Evolutionary conservation across 768 basidiomycete species (phyloP).

Genomic region (Tubosaeta sp.): DNA sequence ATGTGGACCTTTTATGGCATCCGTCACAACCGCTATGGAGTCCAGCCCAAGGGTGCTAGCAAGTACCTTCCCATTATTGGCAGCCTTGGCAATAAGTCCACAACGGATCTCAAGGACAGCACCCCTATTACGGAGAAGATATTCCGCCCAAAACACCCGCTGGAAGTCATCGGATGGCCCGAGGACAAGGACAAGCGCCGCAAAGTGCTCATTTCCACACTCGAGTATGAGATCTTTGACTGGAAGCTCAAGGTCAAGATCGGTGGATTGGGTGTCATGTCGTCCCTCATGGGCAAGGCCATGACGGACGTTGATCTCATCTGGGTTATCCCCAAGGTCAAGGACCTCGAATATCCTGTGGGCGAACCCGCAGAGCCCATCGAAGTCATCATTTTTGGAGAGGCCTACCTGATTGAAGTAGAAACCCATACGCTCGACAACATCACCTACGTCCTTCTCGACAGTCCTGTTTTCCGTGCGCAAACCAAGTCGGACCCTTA

Average conservation of each 20-base stretch:
- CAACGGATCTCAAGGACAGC: slow-evolving; percentile 64
- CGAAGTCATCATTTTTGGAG: slow-evolving; percentile 94
- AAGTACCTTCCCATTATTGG: slow-evolving; percentile 91
- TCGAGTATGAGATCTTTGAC: slow-evolving; percentile 95
- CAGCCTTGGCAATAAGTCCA: slow-evolving; percentile 57
- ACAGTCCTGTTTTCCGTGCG: slow-evolving; percentile 94
- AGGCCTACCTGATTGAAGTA: slow-evolving; percentile 93
- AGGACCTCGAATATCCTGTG: slow-evolving; percentile 88
- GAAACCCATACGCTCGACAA: slow-evolving; percentile 92
- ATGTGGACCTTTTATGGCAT: slow-evolving; percentile 97
- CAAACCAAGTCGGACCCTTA: slow-evolving; percentile 96
- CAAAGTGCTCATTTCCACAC: slow-evolving; percentile 85
- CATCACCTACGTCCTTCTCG: slow-evolving; percentile 91
- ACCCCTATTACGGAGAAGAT: slow-evolving; percentile 66
- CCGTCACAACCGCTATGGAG: slow-evolving; percentile 89
- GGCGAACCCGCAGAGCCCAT: slow-evolving; percentile 92
- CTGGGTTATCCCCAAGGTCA: slow-evolving; percentile 94
- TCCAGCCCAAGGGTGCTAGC: slow-evolving; percentile 62
- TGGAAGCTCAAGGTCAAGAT: slow-evolving; percentile 99
- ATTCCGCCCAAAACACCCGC: slow-evolving; percentile 54
- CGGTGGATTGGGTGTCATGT: slow-evolving; percentile 97
- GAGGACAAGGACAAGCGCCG: slow-evolving; percentile 89
- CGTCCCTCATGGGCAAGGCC: slow-evolving; percentile 94
- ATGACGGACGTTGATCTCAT: slow-evolving; percentile 96
- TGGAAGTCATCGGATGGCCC: slow-evolving; percentile 94